These are phyloP conservation scores for Geotrichum candidum DNA, from an alignment of 1,139 yeast genomes.

Conservation along the genomic window DNA sequence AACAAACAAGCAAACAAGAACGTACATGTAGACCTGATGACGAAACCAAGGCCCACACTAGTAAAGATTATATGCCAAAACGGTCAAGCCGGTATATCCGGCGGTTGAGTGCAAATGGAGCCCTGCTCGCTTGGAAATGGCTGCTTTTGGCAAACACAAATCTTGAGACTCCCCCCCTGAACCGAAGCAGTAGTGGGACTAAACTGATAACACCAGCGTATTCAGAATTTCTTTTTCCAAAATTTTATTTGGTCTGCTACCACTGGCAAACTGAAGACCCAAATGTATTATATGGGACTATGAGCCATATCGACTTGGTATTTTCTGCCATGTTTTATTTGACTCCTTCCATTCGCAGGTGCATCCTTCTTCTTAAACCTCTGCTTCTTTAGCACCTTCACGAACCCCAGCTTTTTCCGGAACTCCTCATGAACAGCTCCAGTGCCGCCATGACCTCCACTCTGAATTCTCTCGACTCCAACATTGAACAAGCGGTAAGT, in stretches of 20 bases:
- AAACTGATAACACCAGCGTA: neutral
- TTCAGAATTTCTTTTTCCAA: neutral
- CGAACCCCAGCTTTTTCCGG: neutral
- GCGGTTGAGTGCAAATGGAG: too few species aligned
- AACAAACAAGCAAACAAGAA: too few species aligned
- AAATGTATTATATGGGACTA: neutral
- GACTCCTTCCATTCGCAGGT: neutral
- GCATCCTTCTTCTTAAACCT: neutral
- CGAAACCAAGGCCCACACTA: too few species aligned
- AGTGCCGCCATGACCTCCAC: neutral
- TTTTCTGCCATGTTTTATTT: neutral
- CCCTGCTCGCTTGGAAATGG: too few species aligned
- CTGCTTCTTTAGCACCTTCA: neutral
- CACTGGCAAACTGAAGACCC: neutral
- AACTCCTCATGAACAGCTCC: neutral
- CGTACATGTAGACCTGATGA: too few species aligned
- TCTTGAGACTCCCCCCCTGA: too few species aligned
- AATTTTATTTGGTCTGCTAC: neutral
- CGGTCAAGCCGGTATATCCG: too few species aligned
- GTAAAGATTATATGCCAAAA: too few species aligned
- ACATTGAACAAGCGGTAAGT: constrained; percentile 14
- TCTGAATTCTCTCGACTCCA: neutral
- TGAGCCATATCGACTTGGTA: neutral
- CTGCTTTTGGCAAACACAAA: too few species aligned
- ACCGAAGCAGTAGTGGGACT: neutral